Evolutionary conservation across 2,329 filamentous ascomycete species (phyloP).

Genomic region (Neopestalotiopsis sp.): DNA sequence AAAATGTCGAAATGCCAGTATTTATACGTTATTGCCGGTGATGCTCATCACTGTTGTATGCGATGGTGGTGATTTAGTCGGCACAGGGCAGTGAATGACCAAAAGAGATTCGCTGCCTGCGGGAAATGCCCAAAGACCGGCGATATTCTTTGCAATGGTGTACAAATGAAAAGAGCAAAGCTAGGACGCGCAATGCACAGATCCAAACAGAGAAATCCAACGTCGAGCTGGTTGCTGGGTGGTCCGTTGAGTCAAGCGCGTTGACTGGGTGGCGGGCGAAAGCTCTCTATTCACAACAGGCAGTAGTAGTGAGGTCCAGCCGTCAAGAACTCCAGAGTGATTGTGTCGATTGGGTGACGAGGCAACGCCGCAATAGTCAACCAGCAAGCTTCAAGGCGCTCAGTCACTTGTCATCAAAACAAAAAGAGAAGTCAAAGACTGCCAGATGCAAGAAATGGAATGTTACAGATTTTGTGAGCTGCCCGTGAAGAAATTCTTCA

Average conservation of each 20-base stretch:
- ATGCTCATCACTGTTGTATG: neutral
- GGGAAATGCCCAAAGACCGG: neutral
- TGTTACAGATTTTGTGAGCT: constrained; percentile 2
- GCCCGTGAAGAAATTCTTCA: neutral
- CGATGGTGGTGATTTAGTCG: neutral
- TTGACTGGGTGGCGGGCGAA: neutral
- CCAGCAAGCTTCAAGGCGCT: neutral
- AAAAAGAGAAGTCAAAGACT: neutral
- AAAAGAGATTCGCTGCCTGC: neutral
- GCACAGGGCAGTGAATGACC: neutral
- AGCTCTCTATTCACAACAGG: neutral
- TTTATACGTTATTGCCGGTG: neutral
- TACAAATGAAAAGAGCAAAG: neutral
- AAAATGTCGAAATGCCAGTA: neutral
- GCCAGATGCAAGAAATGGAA: neutral
- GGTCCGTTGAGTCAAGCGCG: neutral
- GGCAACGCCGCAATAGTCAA: neutral
- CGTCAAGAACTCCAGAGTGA: neutral
- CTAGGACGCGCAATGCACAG: neutral
- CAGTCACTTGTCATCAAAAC: neutral
- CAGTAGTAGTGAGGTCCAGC: neutral
- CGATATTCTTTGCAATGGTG: neutral
- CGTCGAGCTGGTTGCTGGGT: neutral
- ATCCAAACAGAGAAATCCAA: neutral
- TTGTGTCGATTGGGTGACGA: neutral